Evolutionary conservation across 2,329 filamentous ascomycete genomes (phyloP).

Genomic region (Coleophoma crateriformis): DNA sequence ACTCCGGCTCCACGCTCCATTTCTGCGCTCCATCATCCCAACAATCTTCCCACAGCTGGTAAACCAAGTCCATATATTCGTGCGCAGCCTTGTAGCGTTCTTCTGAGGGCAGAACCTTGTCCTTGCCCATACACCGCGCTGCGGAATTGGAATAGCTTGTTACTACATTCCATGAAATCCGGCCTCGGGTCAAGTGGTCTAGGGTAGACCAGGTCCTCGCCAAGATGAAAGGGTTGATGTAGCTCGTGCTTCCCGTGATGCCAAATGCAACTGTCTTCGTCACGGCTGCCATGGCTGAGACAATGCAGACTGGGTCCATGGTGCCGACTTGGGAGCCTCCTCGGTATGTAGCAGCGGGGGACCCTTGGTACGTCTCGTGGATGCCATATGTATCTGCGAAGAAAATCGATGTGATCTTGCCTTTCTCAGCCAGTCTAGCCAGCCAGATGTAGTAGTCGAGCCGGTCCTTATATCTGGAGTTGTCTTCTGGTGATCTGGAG

Average conservation of each 20-base stretch:
- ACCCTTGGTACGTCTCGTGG: conserved; percentile 54
- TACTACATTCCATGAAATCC: conserved; percentile 45
- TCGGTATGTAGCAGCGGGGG: conserved; percentile 42
- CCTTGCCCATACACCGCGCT: conserved; percentile 49
- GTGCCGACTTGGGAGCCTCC: conserved; percentile 62
- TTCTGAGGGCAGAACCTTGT: conserved; percentile 54
- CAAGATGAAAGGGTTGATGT: conserved; percentile 53
- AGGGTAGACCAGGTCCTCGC: conserved; percentile 57
- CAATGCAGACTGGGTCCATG: conserved; percentile 52
- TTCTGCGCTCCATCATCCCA: conserved; percentile 62
- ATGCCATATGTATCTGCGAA: conserved; percentile 54
- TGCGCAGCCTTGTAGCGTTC: conserved; percentile 34
- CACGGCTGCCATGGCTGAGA: conserved; percentile 62
- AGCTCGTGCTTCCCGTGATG: conserved; percentile 60
- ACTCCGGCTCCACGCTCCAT: conserved; percentile 33
- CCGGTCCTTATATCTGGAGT: conserved; percentile 2
- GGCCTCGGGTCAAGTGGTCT: conserved; percentile 58
- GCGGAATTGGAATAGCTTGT: conserved; percentile 62
- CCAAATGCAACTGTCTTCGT: conserved; percentile 60
- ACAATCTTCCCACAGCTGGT: conserved; percentile 52
- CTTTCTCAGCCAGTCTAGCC: conserved; percentile 51
- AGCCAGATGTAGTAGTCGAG: conserved; percentile 25
- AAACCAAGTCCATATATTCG: conserved; percentile 51
- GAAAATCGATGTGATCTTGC: conserved; percentile 59
- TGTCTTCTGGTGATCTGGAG: background rate